Conservation (phyloP, 306 rosid genomes). For the Glycine soja region DNA sequence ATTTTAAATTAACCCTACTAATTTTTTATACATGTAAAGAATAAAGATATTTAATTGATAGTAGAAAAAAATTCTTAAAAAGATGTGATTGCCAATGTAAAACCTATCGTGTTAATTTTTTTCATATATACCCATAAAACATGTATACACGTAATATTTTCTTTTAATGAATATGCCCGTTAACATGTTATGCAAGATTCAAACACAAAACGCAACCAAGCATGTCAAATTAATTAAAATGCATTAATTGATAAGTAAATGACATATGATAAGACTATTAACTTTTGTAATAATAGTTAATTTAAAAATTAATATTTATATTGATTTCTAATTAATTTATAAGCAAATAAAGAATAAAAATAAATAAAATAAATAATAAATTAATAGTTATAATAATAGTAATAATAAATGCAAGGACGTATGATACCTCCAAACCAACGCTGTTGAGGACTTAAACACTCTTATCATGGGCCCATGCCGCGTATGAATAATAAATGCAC, state of each 20-base stretch:
- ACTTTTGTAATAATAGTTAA: neutral
- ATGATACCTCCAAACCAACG: neutral
- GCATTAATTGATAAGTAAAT: too few relatives aligned
- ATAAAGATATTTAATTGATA: too few relatives aligned
- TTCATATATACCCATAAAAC: too few relatives aligned
- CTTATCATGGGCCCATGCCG: constrained; percentile 15
- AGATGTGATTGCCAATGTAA: too few relatives aligned
- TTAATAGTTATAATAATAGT: neutral
- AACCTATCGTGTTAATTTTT: too few relatives aligned
- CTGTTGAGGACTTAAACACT: neutral
- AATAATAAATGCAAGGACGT: neutral
- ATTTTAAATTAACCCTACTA: too few relatives aligned
- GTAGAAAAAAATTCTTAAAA: too few relatives aligned
- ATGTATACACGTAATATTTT: too few relatives aligned
- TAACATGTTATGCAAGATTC: too few relatives aligned
- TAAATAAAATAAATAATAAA: neutral
- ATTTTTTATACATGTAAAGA: too few relatives aligned
- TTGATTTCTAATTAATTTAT: neutral
- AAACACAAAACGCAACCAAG: neutral
- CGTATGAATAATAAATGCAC: constrained; percentile 28
- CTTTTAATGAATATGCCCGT: too few relatives aligned
- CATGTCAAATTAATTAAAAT: neutral
- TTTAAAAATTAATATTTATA: neutral
- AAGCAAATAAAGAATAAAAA: too few relatives aligned
- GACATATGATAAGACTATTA: neutral